Base-by-base conservation (phyloP, 345 rosid genomes). In the Noccaea bulbosa region DNA sequence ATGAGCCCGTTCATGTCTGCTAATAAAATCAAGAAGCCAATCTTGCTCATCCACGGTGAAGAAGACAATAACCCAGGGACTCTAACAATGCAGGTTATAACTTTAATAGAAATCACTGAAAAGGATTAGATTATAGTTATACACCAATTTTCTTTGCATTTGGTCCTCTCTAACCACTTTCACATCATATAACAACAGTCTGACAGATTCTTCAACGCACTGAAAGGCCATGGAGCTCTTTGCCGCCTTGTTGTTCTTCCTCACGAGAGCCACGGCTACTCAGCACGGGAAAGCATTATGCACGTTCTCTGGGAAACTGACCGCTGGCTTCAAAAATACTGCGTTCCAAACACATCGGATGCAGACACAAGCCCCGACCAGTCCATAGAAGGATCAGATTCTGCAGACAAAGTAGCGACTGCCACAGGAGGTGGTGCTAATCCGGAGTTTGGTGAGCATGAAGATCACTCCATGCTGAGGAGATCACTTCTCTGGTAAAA, bases 1-100 rank as follows among this genome's bases (percentile, higher is more conserved):
- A 89, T 94, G 99, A 94, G 99, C 70, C 99, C 99, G 8, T 94
- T 89, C 82, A 87, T 94, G 88, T 83, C 96, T 5, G 98, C 99
- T 16, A 82, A 94, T 81, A 94, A 86, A 83, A 88, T 92, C 77
- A 94, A 88, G 84, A 94, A 84, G 79, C 98, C 99, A 33, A 92
- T 91, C 82, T 82, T 94, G 78, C 98, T 94, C 73, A 82, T 94
- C 38, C 98, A 94, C 46, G 99, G 99, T 69, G 98, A 94, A 85
- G 97, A 94, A 85, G 99, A 94, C 72, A 88, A 89, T 60, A 94
- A 94, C 81, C 66, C 99, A 12, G 99, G 99, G 77, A 94, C 98
- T 22, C 79, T 94, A 70, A 94, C 97, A 79, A 89, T 94, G 98
- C 98, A 94, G 98, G 99, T 91, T 64, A 45, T 20, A 9, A 56